These are phyloP conservation scores for Hortaea sp. DNA, from an alignment of 2,329 filamentous ascomycete species.

Conservation along the genomic window DNA sequence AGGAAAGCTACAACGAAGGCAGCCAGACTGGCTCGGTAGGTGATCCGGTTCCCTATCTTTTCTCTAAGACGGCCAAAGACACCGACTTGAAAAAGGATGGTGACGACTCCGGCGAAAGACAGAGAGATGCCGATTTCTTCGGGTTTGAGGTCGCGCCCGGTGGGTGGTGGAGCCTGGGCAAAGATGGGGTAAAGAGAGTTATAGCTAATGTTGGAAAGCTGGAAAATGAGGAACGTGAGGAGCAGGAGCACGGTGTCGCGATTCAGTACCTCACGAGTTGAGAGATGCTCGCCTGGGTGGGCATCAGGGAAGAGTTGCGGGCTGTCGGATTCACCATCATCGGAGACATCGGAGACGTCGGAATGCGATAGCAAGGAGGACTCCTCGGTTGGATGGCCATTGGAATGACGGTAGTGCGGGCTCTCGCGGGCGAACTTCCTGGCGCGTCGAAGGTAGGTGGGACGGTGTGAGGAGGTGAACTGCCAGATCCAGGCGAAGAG, in stretches of 20 bases:
- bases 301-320: slow-evolving; percentile 29
- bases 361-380: slow-evolving; percentile 5
- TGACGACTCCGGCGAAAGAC: slow-evolving; percentile 72
- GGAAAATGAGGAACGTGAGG: slow-evolving; percentile 81
- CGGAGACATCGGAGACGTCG: slow-evolving; percentile 13
- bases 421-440: slow-evolving; percentile 2
- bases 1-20: slow-evolving; percentile 75
- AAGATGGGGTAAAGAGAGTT: slow-evolving; percentile 95
- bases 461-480: slow-evolving; percentile 50
- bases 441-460: slow-evolving; percentile 46
- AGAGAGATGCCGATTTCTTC: slow-evolving; percentile 76
- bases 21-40: slow-evolving; percentile 68
- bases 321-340: slow-evolving; percentile 17
- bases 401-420: slow-evolving; percentile 2
- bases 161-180: slow-evolving; percentile 62
- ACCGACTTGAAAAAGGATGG: slow-evolving; percentile 82
- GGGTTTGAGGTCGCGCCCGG: slow-evolving; percentile 65
- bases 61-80: slow-evolving; percentile 71
- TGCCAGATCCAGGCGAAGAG: slow-evolving; percentile 62
- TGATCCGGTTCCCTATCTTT: slow-evolving; percentile 72
- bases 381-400: slow-evolving; percentile 6
- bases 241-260: slow-evolving; percentile 74
- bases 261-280: slow-evolving; percentile 56
- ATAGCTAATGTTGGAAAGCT: slow-evolving; percentile 87
- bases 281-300: slow-evolving; percentile 34